Base-by-base conservation (phyloP, 108 stramenopile species). In the Pseudonitzschia multistriata region DNA sequence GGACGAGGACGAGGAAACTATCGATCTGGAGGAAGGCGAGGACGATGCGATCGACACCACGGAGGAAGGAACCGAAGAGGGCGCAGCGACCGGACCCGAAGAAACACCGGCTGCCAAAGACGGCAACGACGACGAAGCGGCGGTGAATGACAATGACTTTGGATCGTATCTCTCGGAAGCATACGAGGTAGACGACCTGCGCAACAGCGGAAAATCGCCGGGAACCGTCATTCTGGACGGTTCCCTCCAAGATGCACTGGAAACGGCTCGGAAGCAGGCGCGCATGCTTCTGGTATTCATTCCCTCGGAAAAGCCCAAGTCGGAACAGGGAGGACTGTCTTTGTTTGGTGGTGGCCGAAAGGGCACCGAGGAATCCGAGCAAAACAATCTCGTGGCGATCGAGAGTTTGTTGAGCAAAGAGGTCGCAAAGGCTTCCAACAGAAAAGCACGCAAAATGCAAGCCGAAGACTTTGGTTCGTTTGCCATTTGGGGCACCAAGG, bases 221-320 rank as follows among this genome's bases (percentile, higher is more conserved):
- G 57, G 34, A 21, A n/a, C 52, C 34, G 19, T 47, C 25, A 62
- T 84, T 28, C 15, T 66, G 57, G 72, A 70, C 35, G 83, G 83
- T 36, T 65, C 85, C 6, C 59, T 93, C n/a, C 27, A 70, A 3
- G 81, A 81, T 39, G 89, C 89, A 22, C 62, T 90, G 31, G 70
- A 73, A 67, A 56, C 64, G 33, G 82, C 88, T 10, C 73, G 88
- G 33, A 52, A 80, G 8, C 66, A 89, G 63, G 89, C 88, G 5
- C 66, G 92, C 39, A 74, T 93, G 55, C 66, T 93, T 39, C 67
- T 93, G 3, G 87, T 87, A 13, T 89, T 84, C 70, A 86, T 90
- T 27, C 85, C 85, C n/a, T 45, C 77, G 17, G 73, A 80, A 40
- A 79, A 79, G 60, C 79, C 76, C 10, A 59, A 54, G 24, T 5